phyloP scores from a whole-genome alignment of 208 protist genomes.

The Kentomonas sorsogonicus region DNA sequence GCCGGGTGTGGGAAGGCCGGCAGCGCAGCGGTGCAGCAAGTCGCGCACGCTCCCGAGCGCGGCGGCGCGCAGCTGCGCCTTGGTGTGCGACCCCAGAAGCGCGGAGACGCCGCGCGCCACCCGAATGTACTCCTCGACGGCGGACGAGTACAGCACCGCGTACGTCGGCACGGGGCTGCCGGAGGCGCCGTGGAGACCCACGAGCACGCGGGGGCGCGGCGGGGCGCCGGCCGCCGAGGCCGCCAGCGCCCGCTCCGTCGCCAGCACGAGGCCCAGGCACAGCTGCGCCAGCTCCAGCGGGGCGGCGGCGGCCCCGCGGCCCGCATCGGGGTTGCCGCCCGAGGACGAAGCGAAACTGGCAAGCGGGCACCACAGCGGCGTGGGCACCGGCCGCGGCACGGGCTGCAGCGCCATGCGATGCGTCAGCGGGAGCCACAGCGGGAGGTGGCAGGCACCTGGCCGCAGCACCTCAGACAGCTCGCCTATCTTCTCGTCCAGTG shows the following conservation, averaged over 20 bases:
- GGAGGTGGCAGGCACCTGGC: too few species aligned
- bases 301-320: background rate
- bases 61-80: slow-evolving; percentile 4
- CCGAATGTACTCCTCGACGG: too few species aligned
- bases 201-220: too few species aligned
- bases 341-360: too few species aligned
- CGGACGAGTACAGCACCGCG: too few species aligned
- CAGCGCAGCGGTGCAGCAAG: background rate
- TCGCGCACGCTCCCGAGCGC: slow-evolving; percentile 10
- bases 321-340: background rate
- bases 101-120: background rate
- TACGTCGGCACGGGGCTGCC: too few species aligned
- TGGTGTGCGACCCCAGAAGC: slow-evolving; percentile 14
- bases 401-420: slow-evolving; percentile 61
- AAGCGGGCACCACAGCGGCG: too few species aligned
- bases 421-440: slow-evolving; percentile 76
- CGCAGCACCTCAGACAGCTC: background rate
- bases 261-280: background rate
- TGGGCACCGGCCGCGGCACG: slow-evolving; percentile 12
- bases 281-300: background rate
- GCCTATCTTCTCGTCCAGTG: too few species aligned
- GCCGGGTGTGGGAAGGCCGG: too few species aligned
- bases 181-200: too few species aligned
- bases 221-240: too few species aligned
- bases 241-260: background rate